Evolutionary conservation across 148 eudicot genomes (phyloP), one percentile per base, ranked within the genome.

Genomic region (Dysphania ambrosioides): DNA sequence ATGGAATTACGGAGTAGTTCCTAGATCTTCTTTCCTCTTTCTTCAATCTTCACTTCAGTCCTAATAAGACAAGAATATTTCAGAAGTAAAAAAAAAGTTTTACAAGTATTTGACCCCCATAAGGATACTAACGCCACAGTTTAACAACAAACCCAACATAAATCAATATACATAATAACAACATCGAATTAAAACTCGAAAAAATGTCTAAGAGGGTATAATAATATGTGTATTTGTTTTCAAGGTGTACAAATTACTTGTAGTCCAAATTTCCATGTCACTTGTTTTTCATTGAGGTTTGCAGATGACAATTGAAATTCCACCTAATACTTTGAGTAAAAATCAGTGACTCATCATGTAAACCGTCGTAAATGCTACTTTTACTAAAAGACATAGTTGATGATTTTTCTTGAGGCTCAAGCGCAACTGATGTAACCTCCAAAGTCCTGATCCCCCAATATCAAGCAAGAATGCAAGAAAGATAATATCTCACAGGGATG

Each of bases 1-100:
- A 18, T 21, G 65, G 4, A 30, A 56, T 68, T 61, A 9, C n/a
- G n/a, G n/a, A n/a, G n/a, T n/a, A n/a, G 31, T 66, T 47, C 77
- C 76, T 73, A 73, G 31, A 59, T n/a, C 81, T 47, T 55, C 78
- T 24, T 71, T 72, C 57, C 55, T 38, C 32, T 53, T 51, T 74
- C 73, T 69, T 71, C 63, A 12, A 44, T 40, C 82, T 74, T 74
- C 82, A 73, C 61, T 72, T 79, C 78, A 63, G 68, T 74, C 74
- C 78, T 79, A 79, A 23, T 66, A 60, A 61, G 66, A 73, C 64
- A 79, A 35, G n/a, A 79, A 79, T 70, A 21, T 18, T 56, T 72
- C 56, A 58, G 72, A 53, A 32, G 24, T 77, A 58, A 61, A 70
- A 4, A 2, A 53, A 19, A 9, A 53, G 13, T 8, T 5, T 55